Percentiles rank a stretch among this genome's conserved stretches.
phyloP scores from a whole-genome alignment of 352 stramenopile species.

The Pythium grandisporangium region DNA sequence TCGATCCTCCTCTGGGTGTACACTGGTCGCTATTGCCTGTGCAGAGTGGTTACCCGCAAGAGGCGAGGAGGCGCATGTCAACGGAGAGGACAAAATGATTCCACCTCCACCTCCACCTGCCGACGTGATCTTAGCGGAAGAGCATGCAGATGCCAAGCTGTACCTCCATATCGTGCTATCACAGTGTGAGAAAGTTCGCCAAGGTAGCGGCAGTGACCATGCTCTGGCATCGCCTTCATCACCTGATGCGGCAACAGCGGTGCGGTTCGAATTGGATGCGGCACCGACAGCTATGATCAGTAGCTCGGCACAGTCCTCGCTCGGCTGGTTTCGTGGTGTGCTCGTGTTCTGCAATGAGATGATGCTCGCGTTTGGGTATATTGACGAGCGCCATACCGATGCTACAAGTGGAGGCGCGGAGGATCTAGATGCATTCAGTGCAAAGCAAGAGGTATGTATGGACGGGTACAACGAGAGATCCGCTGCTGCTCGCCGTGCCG shows the following conservation, averaged over 20 bases:
- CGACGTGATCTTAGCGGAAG: too few relatives aligned
- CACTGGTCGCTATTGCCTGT: slow-evolving; percentile 43
- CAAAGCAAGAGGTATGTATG: too few relatives aligned
- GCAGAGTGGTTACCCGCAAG: slow-evolving; percentile 23
- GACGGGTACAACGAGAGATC: too few relatives aligned
- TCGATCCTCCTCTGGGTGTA: slow-evolving; percentile 13
- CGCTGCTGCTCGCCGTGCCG: too few relatives aligned
- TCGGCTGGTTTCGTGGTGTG: slow-evolving; percentile 35
- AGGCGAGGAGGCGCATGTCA: neutral
- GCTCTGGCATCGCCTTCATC: too few relatives aligned
- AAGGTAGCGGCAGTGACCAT: too few relatives aligned
- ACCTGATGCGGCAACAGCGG: too few relatives aligned
- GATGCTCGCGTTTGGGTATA: slow-evolving; percentile 53
- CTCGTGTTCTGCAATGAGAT: slow-evolving; percentile 48
- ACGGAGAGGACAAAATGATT: neutral
- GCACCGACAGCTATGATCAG: too few relatives aligned
- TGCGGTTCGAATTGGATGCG: slow-evolving; percentile 45
- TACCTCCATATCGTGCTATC: slow-evolving; percentile 10
- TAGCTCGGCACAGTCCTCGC: too few relatives aligned
- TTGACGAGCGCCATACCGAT: too few relatives aligned
- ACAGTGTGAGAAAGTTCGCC: too few relatives aligned
- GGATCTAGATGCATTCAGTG: neutral
- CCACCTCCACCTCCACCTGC: neutral
- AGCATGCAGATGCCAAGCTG: slow-evolving; percentile 6
- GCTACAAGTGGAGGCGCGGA: neutral